Evolutionary conservation across 116 monocot genomes (phyloP).

Genomic region (Posidonia oceanica): DNA sequence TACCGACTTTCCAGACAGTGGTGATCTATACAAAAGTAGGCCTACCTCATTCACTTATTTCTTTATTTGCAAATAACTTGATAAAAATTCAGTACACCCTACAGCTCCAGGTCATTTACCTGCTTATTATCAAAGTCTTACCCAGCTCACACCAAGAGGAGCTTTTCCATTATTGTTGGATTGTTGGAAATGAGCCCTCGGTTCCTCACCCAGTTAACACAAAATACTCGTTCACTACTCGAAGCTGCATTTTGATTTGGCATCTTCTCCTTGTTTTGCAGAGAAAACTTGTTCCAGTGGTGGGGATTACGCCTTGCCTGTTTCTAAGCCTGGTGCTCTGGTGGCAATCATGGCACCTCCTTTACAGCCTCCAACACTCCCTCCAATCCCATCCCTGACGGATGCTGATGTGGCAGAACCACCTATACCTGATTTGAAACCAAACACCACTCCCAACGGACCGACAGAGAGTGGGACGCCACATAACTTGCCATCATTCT

Average conservation of each 20-base stretch:
- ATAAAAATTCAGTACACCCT: not conserved
- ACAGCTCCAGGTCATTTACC: not conserved
- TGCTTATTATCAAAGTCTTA: not conserved
- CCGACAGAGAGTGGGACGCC: not conserved
- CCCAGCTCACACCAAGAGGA: not conserved
- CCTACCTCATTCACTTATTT: not conserved
- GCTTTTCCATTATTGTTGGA: not conserved
- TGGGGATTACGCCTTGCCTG: not conserved
- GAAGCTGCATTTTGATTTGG: no score
- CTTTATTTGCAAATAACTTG: not conserved
- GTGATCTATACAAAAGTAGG: constrained; percentile 52
- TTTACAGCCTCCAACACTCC: not conserved
- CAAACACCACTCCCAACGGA: not conserved
- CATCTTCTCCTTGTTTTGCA: not conserved
- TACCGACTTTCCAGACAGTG: constrained; percentile 59
- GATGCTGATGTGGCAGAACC: not conserved
- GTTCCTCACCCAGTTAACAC: not conserved
- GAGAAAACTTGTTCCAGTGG: constrained; percentile 1
- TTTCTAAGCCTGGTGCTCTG: constrained; percentile 3
- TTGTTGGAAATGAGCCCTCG: not conserved
- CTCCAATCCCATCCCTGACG: constrained; percentile 1
- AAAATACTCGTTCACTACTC: no score
- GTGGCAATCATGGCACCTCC: not conserved
- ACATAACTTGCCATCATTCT: not conserved
- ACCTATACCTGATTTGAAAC: not conserved